A percentile compares a stretch with the other conserved stretches of the same genome.
Conservation (phyloP, 192 early-diverging fungal species). For the Backusella parvicylindrica region DNA sequence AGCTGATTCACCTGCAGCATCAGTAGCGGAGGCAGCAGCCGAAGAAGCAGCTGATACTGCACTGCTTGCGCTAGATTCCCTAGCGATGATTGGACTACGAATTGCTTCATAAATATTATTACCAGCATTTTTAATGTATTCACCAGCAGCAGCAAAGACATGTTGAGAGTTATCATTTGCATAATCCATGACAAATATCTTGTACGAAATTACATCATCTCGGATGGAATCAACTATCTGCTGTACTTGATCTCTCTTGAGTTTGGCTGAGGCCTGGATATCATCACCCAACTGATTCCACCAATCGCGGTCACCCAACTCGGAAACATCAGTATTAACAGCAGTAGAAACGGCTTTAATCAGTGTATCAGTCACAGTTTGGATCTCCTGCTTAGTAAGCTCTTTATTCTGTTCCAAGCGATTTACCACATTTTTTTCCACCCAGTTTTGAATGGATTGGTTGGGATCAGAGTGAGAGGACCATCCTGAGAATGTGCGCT, state of each 20-base stretch:
- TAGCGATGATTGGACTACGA: not conserved
- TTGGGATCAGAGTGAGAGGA: not conserved
- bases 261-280: not conserved
- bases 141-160: not conserved
- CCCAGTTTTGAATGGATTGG: constrained; percentile 4
- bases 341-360: not conserved
- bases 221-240: not conserved
- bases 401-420: constrained; percentile 10
- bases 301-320: constrained; percentile 1
- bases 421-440: not conserved
- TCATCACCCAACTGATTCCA: not conserved
- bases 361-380: not conserved
- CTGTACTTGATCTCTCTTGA: not conserved
- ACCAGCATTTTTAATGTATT: constrained; percentile 7
- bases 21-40: constrained; percentile 16
- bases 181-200: constrained; percentile 16
- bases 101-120: not conserved
- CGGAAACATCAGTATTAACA: not conserved
- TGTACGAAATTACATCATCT: not conserved
- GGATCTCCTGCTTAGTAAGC: constrained; percentile 8
- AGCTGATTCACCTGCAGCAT: constrained; percentile 3
- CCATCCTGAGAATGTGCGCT: not conserved
- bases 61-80: not conserved
- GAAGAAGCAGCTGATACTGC: not conserved
- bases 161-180: not conserved